Base-by-base conservation (phyloP, 768 basidiomycete genomes). In the Hortiboletus flavorubellus region DNA sequence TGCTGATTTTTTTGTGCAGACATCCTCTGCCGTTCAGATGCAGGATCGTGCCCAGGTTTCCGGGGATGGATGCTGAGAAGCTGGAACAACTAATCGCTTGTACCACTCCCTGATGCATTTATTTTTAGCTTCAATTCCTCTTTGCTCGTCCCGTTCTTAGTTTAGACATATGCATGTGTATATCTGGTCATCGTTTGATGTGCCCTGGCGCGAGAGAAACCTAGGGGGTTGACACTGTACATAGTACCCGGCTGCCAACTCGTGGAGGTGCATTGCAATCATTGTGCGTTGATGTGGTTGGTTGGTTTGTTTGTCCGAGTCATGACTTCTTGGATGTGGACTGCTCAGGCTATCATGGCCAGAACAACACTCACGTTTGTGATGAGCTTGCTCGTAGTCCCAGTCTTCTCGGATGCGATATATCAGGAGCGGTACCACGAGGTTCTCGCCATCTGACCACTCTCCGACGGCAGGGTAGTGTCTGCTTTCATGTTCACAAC, bases 401-500 rank as follows among this genome's bases (percentile, higher is more conserved):
- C 51, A 16, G 59, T 4, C n/a, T 3, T 54, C 38, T 56, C 59
- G 10, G 44, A 40, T 14, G 18, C 30, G 26, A 26, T 26, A n/a
- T 37, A 29, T 2, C 45, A 48, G 8, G 79, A 80, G 49, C 51
- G 43, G 8, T 83, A 78, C 59, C 51, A 67, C 38, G 87, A 89
- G 70, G 63, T 72, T 23, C 76, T 89, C 12, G 67, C 70, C 1
- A 61, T 89, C 14, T 74, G 76, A 35, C 81, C 91, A 1, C 79
- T 97, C 34, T 75, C 79, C 7, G 91, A 98, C 68, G 96, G 95
- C 47, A 89, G 86, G 67, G 84, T 98, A 37, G 80, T 82, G 1
- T 81, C 92, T 2, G 79, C 80, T 30, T 97, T 98, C 74, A 79
- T 86, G 1, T 98, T 98, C 72, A 83, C 74, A 26, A 91, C 88